Evolutionary conservation across 2,329 filamentous ascomycete species (phyloP), one percentile per base, ranked within the genome.

Genomic region (Fusarium chuoi): DNA sequence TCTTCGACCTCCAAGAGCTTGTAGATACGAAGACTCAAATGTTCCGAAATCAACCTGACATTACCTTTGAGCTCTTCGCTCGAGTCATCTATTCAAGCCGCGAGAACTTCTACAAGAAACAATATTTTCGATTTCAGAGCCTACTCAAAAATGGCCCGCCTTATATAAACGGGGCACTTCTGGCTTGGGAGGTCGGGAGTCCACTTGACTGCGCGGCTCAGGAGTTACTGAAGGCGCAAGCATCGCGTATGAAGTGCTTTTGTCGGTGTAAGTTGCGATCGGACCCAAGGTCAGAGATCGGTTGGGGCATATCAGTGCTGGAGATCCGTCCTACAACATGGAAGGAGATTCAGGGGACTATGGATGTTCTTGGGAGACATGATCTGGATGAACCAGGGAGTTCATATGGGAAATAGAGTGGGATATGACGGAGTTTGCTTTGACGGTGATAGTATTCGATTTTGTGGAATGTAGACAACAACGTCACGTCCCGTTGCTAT

Each of bases 111-210:
- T 75, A 78, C 13, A 83, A 79, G 26, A 89, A 86, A 70, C 91
- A 94, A 76, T 84, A 89, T 62, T 92, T 93, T 70, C 85, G 89
- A n/a, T 88, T 93, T 56, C 84, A 85, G 44, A 91, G 93, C 74
- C 79, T 93, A 0, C 91, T 90, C 73, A 88, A 89, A 68, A 85
- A 89, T 26, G 84, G 84, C 17, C 86, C 87, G 10, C 91, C 90
- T 0, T 88, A 87, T 60, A 46, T 82, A 11, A 77, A 75, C n/a
- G 81, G 81, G 18, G 63, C 74, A 15, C 75, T 82, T 22, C 30
- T 69, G 28, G 69, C 71, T 35, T 81, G 79, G 79, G 76, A 80
- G 45, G 39, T 38, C 9, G 81, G 79, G 17, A 75, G 78, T 35
- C 65, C 72, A 38, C 46, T 77, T 18, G 79, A 82, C 59, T 58